Conservation (phyloP, 306 rosid species). For the Cyclanthera cordifolia region DNA sequence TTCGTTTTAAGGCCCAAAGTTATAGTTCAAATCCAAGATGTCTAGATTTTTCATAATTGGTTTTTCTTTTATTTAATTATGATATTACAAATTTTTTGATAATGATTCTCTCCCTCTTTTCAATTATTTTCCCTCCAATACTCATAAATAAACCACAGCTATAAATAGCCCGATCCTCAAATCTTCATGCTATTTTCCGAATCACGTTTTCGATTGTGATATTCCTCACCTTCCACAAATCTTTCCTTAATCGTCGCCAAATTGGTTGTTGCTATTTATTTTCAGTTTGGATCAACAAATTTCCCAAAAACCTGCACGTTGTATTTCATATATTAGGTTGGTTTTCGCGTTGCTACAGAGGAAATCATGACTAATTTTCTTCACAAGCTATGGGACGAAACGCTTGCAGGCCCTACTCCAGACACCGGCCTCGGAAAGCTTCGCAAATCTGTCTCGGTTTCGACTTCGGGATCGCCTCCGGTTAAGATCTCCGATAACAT, state of each 20-base stretch:
- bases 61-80: too few species aligned
- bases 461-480: slow-evolving; percentile 17
- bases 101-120: too few species aligned
- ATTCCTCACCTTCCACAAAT: background rate
- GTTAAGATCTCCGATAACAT: slow-evolving; percentile 16
- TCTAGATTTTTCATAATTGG: too few species aligned
- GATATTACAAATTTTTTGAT: too few species aligned
- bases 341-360: background rate
- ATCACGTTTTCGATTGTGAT: background rate
- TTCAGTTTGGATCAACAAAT: background rate
- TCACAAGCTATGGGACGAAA: slow-evolving; percentile 96
- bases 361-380: slow-evolving; percentile 44
- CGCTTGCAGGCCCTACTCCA: slow-evolving; percentile 81
- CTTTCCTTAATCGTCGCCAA: background rate
- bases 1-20: too few species aligned
- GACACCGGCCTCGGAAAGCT: slow-evolving; percentile 80
- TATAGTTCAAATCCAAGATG: too few species aligned
- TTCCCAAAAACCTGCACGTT: background rate
- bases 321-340: background rate
- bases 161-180: background rate
- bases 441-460: slow-evolving; percentile 50
- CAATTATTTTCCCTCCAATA: too few species aligned
- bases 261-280: background rate
- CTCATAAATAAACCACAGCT: too few species aligned
- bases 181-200: background rate